A percentile compares a stretch with the other conserved stretches of the same genome.
Conservation (phyloP, 2,329 filamentous ascomycete genomes). For the Aspergillus aculeatinus region DNA sequence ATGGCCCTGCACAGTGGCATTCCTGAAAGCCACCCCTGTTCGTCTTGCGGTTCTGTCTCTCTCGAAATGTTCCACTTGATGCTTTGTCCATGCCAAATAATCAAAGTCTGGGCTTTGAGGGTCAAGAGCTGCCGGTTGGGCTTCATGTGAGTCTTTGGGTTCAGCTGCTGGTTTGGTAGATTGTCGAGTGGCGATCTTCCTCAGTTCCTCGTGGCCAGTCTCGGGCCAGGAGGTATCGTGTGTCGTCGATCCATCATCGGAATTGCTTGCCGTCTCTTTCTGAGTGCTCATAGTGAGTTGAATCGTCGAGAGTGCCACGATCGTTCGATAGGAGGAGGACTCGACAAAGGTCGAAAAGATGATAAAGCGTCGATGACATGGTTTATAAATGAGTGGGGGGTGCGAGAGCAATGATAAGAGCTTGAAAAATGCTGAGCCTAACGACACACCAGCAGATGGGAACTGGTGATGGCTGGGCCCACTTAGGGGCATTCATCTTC, state of each 20-base stretch:
- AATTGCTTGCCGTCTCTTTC: not conserved
- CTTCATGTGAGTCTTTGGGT: not conserved
- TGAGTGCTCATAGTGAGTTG: no score
- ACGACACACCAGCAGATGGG: no score
- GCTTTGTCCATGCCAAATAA: conserved; percentile 53
- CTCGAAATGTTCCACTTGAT: conserved; percentile 52
- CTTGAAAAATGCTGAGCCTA: no score
- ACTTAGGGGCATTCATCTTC: no score
- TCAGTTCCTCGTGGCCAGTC: not conserved
- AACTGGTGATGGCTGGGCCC: no score
- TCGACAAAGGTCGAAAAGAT: no score
- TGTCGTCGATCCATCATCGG: not conserved
- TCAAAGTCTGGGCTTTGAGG: conserved; percentile 54
- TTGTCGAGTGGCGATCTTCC: not conserved
- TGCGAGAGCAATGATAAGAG: no score
- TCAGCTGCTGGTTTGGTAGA: not conserved
- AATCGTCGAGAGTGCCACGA: no score
- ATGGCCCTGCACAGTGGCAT: conserved; percentile 66
- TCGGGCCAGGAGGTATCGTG: not conserved
- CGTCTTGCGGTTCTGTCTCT: conserved; percentile 53
- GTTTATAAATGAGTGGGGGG: no score
- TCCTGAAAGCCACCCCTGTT: conserved; percentile 64
- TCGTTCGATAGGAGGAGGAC: no score
- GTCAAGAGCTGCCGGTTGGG: conserved; percentile 44
- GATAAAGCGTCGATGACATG: no score